Conservation (phyloP, 352 stramenopile species). For the Globisporangium irregulare region DNA sequence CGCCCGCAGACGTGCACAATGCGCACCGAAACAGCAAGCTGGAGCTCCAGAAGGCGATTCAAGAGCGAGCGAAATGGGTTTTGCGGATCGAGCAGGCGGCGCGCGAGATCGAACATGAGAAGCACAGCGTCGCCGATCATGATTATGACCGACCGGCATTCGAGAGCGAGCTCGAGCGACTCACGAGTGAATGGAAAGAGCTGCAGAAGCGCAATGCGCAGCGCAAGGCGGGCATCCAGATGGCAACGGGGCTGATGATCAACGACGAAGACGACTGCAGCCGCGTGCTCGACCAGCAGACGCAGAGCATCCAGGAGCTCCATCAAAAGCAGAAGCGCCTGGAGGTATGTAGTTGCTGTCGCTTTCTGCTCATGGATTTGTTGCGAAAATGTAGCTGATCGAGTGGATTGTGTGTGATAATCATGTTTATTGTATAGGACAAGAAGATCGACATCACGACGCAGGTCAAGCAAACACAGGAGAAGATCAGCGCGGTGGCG, state of each 20-base stretch:
- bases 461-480: conserved; percentile 57
- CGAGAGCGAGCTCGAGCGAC: conserved; percentile 45
- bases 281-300: conserved; percentile 70
- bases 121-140: conserved; percentile 43
- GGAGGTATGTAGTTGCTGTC: conserved; percentile 27
- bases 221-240: conserved; percentile 67
- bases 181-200: conserved; percentile 63
- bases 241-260: conserved; percentile 65
- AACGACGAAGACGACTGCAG: conserved; percentile 80
- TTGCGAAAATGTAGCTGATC: neutral
- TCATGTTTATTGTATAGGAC: conserved; percentile 28
- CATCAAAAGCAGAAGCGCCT: conserved; percentile 63
- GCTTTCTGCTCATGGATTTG: neutral
- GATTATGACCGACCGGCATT: conserved; percentile 33
- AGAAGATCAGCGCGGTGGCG: conserved; percentile 44
- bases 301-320: conserved; percentile 67
- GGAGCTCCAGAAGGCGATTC: conserved; percentile 41
- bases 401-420: neutral
- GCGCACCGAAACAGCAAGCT: conserved; percentile 36
- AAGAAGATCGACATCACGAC: conserved; percentile 74
- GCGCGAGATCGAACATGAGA: conserved; percentile 47
- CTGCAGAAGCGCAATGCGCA: conserved; percentile 71
- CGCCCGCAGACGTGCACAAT: conserved; percentile 25
- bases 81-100: conserved; percentile 38
- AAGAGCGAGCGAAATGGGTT: conserved; percentile 40